These are phyloP conservation scores for Elsinoe arachidis DNA, from an alignment of 2,329 filamentous ascomycete species.

Conservation along the genomic window DNA sequence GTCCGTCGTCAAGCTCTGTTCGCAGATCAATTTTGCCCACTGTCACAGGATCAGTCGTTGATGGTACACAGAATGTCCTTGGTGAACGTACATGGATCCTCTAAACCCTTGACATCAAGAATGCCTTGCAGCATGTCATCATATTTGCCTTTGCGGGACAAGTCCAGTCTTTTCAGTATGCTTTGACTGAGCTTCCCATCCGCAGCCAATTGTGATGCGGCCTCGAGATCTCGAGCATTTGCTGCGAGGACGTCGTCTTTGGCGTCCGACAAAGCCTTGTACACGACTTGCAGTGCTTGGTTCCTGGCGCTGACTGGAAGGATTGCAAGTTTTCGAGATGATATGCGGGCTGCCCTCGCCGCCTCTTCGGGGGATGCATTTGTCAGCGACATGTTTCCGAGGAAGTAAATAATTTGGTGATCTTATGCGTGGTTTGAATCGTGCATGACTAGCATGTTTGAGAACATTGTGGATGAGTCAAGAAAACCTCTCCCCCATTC, in stretches of 20 bases:
- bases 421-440: not conserved
- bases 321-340: constrained; percentile 74
- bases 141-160: constrained; percentile 81
- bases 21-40: constrained; percentile 78
- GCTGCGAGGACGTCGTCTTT: constrained; percentile 74
- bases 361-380: constrained; percentile 71
- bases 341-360: constrained; percentile 67
- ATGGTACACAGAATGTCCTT: constrained; percentile 8
- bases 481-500: not conserved
- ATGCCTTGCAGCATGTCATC: constrained; percentile 98
- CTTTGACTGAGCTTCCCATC: constrained; percentile 71
- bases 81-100: constrained; percentile 65
- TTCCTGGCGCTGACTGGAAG: constrained; percentile 71
- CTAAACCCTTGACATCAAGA: constrained; percentile 71
- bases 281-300: constrained; percentile 72
- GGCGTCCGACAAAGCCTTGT: constrained; percentile 61
- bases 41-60: constrained; percentile 30
- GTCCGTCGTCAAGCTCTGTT: constrained; percentile 76
- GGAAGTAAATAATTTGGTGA: not conserved
- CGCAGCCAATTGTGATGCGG: constrained; percentile 63
- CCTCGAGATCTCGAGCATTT: constrained; percentile 72
- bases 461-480: not conserved
- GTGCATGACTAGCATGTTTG: not conserved
- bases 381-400: constrained; percentile 68
- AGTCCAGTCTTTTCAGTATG: constrained; percentile 78